Base-by-base conservation (phyloP, 2,329 filamentous ascomycete species). In the Ophiocordyceps australis region DNA sequence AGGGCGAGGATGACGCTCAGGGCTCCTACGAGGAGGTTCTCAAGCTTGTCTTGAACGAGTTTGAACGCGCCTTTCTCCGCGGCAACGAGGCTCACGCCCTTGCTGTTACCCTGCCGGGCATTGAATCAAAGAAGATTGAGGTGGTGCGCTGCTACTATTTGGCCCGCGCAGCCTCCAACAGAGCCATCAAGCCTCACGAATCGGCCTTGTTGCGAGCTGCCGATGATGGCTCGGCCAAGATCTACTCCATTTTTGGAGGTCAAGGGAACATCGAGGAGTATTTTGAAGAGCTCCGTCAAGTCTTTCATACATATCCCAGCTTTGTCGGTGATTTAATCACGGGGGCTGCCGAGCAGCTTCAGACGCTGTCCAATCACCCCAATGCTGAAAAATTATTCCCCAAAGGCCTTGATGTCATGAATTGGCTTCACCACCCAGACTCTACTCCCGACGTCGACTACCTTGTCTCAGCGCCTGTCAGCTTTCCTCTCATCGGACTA, bases 241-340 rank as follows among this genome's bases (percentile, higher is more conserved):
- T 98, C 32, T 98, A 93, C 59, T 85, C 75, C 36, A 83, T 98
- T 33, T 93, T 95, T 38, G 89, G 89, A 32, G 89, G 89, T 6
- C 89, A 98, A 51, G 89, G 89, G 40, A 98, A 98, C 53, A 95
- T 98, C 35, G 86, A 98, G 54, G 91, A 98, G 56, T 98, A 98
- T 56, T 98, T 98, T 43, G 86, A 98, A 39, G 89, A 98, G 59
- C 68, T 98, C 34, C 74, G 89, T 29, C 78, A 92, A 49, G 69
- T 95, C 30, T 86, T 86, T 59, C 73, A 64, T 41, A 93, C 85
- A 31, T 98, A 98, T 55, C 76, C 80, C 9, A 78, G 78, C 16
- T 91, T 98, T 38, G 72, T 94, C 5, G 77, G 81, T 38, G 82
- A 91, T 36, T 72, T 95, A 35, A 67, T 98, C 43, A 65, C 66